A percentile compares a stretch with the other conserved stretches of the same genome.
Evolutionary conservation across 176 grass and related monocot species (phyloP).

Genomic region (Triticum urartu): DNA sequence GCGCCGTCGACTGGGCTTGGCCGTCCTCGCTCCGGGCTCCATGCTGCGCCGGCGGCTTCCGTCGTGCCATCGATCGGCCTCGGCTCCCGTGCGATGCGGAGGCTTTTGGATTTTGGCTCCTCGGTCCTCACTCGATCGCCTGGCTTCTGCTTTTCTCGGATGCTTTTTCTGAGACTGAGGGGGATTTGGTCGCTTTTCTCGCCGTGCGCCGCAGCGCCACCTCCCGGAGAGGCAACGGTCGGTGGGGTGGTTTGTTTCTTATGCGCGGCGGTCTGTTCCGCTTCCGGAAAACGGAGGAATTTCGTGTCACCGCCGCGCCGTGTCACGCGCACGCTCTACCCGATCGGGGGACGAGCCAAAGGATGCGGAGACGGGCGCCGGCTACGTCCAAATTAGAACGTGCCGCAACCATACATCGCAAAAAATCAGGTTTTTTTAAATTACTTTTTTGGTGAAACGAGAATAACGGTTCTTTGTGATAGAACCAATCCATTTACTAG

Average conservation of each 20-base stretch:
- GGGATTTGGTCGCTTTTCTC: background rate
- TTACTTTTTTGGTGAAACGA: no score
- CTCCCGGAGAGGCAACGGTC: constrained; percentile 33
- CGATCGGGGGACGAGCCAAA: background rate
- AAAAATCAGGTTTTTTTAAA: no score
- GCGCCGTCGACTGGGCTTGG: background rate
- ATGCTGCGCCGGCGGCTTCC: background rate
- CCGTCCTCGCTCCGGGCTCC: background rate
- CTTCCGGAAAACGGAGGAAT: constrained; percentile 31
- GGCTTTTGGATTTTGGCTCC: background rate
- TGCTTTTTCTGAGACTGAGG: background rate
- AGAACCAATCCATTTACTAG: no score
- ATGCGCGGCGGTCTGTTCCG: constrained; percentile 9
- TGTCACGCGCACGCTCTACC: constrained; percentile 9
- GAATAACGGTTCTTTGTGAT: no score
- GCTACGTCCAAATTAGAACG: background rate
- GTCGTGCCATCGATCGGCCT: constrained; percentile 19
- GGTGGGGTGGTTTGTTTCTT: constrained; percentile 51
- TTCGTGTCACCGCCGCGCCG: background rate
- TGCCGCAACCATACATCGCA: no score
- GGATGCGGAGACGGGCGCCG: background rate
- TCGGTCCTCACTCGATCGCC: background rate
- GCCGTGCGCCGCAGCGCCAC: constrained; percentile 8
- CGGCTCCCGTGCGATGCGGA: background rate
- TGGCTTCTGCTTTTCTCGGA: background rate